phyloP scores from a whole-genome alignment of 768 basidiomycete genomes.

The Kwoniella botswanensis region DNA sequence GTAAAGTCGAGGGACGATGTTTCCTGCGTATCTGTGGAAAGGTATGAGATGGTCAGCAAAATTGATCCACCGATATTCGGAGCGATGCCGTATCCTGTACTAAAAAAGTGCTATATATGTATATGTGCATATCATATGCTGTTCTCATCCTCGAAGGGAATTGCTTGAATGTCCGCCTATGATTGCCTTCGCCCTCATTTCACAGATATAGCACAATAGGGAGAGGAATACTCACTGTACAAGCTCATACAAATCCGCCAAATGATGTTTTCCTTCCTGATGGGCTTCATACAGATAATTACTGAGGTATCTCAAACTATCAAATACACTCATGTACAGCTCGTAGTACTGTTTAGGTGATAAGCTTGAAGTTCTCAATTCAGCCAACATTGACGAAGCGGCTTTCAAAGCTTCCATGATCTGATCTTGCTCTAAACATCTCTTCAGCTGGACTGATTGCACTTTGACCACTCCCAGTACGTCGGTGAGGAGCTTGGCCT shows the following conservation, averaged over 20 bases:
- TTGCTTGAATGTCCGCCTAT: no score
- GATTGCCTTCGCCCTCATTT: neutral
- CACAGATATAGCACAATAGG: neutral
- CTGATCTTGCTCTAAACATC: conserved; percentile 89
- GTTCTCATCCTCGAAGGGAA: no score
- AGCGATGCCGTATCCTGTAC: no score
- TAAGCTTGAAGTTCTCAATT: conserved; percentile 88
- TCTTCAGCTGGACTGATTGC: conserved; percentile 90
- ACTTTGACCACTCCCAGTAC: conserved; percentile 56
- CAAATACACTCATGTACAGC: conserved; percentile 98
- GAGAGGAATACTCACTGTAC: conserved; percentile 75
- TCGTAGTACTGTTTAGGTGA: conserved; percentile 96
- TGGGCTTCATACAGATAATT: conserved; percentile 98
- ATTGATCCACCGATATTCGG: neutral
- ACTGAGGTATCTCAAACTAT: conserved; percentile 83
- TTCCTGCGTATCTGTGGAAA: conserved; percentile 46
- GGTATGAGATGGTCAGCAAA: neutral
- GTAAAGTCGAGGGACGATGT: conserved; percentile 61
- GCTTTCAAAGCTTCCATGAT: conserved; percentile 99
- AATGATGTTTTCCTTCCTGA: conserved; percentile 84
- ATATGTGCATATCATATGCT: no score
- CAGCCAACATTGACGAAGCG: conserved; percentile 95
- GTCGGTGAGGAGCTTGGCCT: conserved; percentile 56
- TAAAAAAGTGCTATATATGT: no score
- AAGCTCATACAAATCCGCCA: conserved; percentile 97